These are phyloP conservation scores for Myotisia sp. DNA, from an alignment of 2,329 filamentous ascomycete species.

Conservation along the genomic window DNA sequence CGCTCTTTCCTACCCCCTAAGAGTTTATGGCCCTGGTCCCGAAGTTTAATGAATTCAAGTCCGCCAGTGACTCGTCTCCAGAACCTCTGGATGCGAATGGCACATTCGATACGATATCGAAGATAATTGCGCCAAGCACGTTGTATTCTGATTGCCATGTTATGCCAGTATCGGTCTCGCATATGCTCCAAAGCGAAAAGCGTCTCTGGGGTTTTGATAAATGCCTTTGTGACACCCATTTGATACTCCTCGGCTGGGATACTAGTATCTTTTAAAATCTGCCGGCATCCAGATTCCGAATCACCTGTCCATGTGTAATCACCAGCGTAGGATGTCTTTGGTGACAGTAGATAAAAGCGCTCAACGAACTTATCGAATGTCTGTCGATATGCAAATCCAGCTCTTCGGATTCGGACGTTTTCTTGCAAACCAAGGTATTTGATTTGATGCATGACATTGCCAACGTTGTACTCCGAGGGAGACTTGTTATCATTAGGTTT, in stretches of 20 bases:
- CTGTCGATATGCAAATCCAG: conserved; percentile 92
- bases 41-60: conserved; percentile 72
- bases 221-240: conserved; percentile 90
- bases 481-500: conserved; percentile 99
- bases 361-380: conserved; percentile 98
- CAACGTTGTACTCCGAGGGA: conserved; percentile 75
- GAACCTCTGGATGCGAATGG: conserved; percentile 84
- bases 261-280: conserved; percentile 91
- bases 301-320: conserved; percentile 94
- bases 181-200: conserved; percentile 94
- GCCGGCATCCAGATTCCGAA: conserved; percentile 69
- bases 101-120: conserved; percentile 80
- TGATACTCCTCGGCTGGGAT: conserved; percentile 94
- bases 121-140: conserved; percentile 94
- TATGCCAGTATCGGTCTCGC: conserved; percentile 97
- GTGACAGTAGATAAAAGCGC: conserved; percentile 87
- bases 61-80: conserved; percentile 90
- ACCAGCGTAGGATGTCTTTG: conserved; percentile 87
- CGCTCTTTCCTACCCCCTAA: conserved; percentile 80
- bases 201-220: conserved; percentile 96
- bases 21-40: conserved; percentile 73
- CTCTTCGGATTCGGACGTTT: conserved; percentile 91
- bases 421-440: conserved; percentile 99
- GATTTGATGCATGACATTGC: conserved; percentile 93
- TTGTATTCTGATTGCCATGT: conserved; percentile 97